Percentiles rank a stretch among this genome's conserved stretches.
phyloP scores from a whole-genome alignment of 2,329 filamentous ascomycete genomes.

The Penicillium sp. region DNA sequence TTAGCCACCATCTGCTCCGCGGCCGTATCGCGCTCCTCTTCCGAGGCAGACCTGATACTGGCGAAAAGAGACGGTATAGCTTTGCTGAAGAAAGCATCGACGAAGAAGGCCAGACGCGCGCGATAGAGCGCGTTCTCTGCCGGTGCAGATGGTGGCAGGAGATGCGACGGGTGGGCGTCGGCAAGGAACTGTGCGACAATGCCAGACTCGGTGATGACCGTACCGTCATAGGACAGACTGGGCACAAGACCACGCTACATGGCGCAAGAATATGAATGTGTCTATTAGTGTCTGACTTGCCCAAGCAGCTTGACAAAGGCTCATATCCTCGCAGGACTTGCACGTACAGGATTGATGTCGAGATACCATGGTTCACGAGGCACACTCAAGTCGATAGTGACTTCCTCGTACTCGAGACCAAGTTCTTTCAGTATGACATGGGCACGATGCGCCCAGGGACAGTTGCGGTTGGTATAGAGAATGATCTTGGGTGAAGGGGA shows the following conservation, averaged over 20 bases:
- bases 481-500: slow-evolving; percentile 50
- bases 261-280: no score
- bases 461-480: slow-evolving; percentile 64
- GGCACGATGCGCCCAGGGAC: slow-evolving; percentile 69
- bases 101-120: slow-evolving; percentile 65
- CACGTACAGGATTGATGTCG: slow-evolving; percentile 60
- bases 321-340: no score
- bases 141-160: slow-evolving; percentile 52
- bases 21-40: slow-evolving; percentile 47
- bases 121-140: slow-evolving; percentile 54
- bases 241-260: slow-evolving; percentile 65
- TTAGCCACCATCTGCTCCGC: slow-evolving; percentile 49
- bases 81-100: slow-evolving; percentile 63
- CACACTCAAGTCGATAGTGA: slow-evolving; percentile 63
- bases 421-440: slow-evolving; percentile 66
- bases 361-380: slow-evolving; percentile 71
- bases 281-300: no score
- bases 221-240: slow-evolving; percentile 59
- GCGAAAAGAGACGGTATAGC: slow-evolving; percentile 47
- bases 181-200: slow-evolving; percentile 64
- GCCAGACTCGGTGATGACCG: slow-evolving; percentile 67
- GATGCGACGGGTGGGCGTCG: slow-evolving; percentile 62
- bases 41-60: slow-evolving; percentile 42
- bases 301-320: no score
- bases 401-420: slow-evolving; percentile 60